Evolutionary conservation across 2,329 filamentous ascomycete species (phyloP), one percentile per base, ranked within the genome.

Genomic region (Penicillium aurantiogriseum): DNA sequence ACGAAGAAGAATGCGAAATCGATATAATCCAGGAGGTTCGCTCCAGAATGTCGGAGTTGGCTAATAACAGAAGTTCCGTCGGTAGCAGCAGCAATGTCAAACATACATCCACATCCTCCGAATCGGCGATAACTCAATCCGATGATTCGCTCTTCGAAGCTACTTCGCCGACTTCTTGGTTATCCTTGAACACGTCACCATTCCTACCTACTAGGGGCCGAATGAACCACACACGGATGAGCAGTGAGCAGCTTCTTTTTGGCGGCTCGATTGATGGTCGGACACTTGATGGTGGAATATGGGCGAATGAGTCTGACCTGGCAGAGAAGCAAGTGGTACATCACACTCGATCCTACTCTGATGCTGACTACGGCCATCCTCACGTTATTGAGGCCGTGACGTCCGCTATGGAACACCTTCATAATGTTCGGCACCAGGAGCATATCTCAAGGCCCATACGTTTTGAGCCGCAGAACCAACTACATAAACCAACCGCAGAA

Each of bases 321-420:
- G 47, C 39, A n/a, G 58, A 60, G 7, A 56, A 56, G 10, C 58
- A 57, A 19, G 58, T 46, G 5, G 11, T 54, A 6, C 39, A 40
- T 6, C 57, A 45, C n/a, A 48, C 17, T 15, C 43, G 57, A 15
- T 53, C 54, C 17, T 29, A 42, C 17, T 53, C 51, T 3, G 15
- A 44, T n/a, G 38, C 17, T 9, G 51, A 51, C 0, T 19, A 46
- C 29, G 43, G 45, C 5, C 54, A 65, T 38, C 46, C 48, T 10
- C 55, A 62, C 17, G 58, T 68, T 11, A 59, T 54, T 13, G 61
- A 67, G 11, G 64, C 63, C 8, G 60, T 69, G 11, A 59, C 55
- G 6, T 63, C 58, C 36, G 65, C 65, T n/a, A 69, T 70, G 64
- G 58, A 69, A 29, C 63, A 69, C 15, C 56, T 71, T 13, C 64